Base-by-base conservation (phyloP, 78 protist species). In the Salpingoeca rosetta region DNA sequence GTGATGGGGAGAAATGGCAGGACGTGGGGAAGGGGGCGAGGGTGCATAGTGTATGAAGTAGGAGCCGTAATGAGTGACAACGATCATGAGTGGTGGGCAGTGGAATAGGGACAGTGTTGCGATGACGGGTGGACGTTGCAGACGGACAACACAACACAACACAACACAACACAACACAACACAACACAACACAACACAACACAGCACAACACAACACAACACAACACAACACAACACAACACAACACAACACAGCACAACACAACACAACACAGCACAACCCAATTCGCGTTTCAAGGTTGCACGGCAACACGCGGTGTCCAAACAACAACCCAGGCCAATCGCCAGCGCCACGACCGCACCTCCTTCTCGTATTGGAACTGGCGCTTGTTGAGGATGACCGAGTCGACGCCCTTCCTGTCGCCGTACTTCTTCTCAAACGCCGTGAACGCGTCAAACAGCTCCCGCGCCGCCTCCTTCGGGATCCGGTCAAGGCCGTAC, bases 371-470 rank as follows among this genome's bases (percentile, higher is more conserved):
- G 87, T 97, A 97, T 57, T 94, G 91, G 83, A 93, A 88, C 44
- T 97, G 84, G 35, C 91, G 76, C 89, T 96, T 92, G 39, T 89
- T 57, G 37, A 92, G 26, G 43, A 96, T 78, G 38, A 94, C 99
- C 36, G 90, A 92, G 51, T 97, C 99, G 56, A 97, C 89, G 25
- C 94, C 97, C 22, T 76, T 79, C 26, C 93, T 73, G 77, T 87
- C 92, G 39, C 98, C 99, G 42, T 88, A 87, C 88, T 90, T 89
- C 91, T 97, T 96, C 89, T 96, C 98, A 79, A 95, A 96, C 65
- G n/a, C 80, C 24, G 80, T 76, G 81, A 37, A 78, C 28, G 56
- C 84, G 40, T 76, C 36, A 80, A 93, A 94, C 38, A 97, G 86
- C 36, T 89, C 92, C 51, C 35, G 82, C 0, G 97, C 97, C 73